Evolutionary conservation across 768 basidiomycete species (phyloP), one percentile per base, ranked within the genome.

Genomic region (Hericium coralloides): DNA sequence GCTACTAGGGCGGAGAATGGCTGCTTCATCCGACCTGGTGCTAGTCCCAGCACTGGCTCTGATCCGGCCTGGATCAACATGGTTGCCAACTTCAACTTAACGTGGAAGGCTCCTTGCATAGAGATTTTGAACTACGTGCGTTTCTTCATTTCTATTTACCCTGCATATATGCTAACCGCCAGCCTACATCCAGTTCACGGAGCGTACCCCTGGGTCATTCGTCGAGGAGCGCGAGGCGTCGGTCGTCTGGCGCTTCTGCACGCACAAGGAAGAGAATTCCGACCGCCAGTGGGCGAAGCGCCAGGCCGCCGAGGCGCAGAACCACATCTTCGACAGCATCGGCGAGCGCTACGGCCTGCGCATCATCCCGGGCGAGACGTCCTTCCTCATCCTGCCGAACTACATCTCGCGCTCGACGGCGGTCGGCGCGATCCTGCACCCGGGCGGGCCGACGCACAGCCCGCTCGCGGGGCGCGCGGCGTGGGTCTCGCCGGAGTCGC

Each of bases 241-340:
- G 10, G 73, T 93, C 59, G 80, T 92, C 3, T 94, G 91, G 89
- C 79, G 89, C 0, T 94, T 86, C 77, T 91, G 87, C 85, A 86
- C 83, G 0, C 84, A 69, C 1, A 64, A 69, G 14, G 62, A 67
- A 4, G 70, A 74, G 38, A 66, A 61, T 0, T 51, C 53, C 20
- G 87, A 89, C 64, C 76, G 85, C 12, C 82, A 81, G 56, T 94
- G 92, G 92, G 92, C 90, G 0, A 79, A 86, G 36, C 74, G 92
- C 20, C 91, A 93, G 66, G 92, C 92, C 1, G 89, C 89, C 0
- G 91, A 92, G 67, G 92, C 92, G 20, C 92, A 93, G 70, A 94
- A 94, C 70, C 92, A 93, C 64, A 89, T 92, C 60, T 92, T 90
- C 65, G 91, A 92, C 68, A 82, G 85, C 62, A 82, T 91, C 37